Conservation (phyloP, 148 eudicot genomes). For the Amaranthus cruentus region DNA sequence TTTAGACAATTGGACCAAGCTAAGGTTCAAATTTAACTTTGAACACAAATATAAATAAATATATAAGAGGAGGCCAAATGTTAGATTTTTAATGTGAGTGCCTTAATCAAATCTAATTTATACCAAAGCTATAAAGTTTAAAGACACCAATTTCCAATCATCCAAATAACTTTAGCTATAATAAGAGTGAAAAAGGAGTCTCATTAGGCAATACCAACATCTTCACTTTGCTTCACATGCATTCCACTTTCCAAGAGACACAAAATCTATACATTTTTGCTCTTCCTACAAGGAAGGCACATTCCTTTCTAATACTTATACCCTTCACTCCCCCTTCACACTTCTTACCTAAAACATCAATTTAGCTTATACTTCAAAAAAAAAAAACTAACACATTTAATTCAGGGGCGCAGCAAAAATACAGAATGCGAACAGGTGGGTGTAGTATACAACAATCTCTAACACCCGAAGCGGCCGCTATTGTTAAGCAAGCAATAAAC, state of each 20-base stretch:
- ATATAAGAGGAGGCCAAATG: constrained; percentile 18
- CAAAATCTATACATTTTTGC: constrained; percentile 45
- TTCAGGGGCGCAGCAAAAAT: too few relatives aligned
- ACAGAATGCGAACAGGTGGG: constrained; percentile 67
- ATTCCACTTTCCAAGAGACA: constrained; percentile 56
- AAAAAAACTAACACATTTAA: neutral
- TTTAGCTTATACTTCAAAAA: neutral
- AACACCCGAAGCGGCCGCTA: constrained; percentile 53
- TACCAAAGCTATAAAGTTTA: constrained; percentile 29
- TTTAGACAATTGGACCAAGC: constrained; percentile 6
- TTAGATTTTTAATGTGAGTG: constrained; percentile 25
- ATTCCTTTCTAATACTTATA: constrained; percentile 22
- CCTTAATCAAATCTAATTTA: constrained; percentile 18
- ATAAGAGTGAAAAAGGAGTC: constrained; percentile 8
- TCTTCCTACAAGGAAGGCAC: constrained; percentile 79
- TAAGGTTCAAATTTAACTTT: constrained; percentile 26
- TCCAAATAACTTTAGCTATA: constrained; percentile 26
- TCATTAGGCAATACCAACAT: constrained; percentile 5
- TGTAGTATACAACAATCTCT: constrained; percentile 68
- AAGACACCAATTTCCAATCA: constrained; percentile 36
- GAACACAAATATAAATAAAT: constrained; percentile 3
- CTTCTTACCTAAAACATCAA: neutral
- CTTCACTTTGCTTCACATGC: constrained; percentile 80
- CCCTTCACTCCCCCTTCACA: constrained; percentile 23
- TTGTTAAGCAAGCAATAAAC: constrained; percentile 73